phyloP scores from a whole-genome alignment of 129 eudicot species.

The Pulicaria dysenterica region DNA sequence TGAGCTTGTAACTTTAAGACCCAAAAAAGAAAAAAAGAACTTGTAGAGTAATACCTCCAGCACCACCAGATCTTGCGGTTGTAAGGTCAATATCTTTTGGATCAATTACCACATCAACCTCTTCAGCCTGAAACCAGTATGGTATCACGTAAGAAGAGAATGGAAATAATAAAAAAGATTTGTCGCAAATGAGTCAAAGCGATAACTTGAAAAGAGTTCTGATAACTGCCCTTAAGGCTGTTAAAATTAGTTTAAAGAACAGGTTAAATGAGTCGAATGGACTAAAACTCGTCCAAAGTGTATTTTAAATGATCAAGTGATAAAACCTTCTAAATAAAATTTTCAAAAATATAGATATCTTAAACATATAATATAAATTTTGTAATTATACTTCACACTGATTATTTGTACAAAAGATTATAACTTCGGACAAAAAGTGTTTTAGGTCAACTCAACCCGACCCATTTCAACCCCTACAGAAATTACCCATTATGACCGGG shows the following conservation, averaged over 20 bases:
- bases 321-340: too few relatives aligned
- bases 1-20: not conserved
- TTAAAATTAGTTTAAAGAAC: too few relatives aligned
- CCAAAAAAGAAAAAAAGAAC: not conserved
- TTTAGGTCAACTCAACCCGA: not conserved
- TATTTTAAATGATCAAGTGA: too few relatives aligned
- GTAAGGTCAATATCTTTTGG: conserved; percentile 99
- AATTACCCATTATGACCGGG: too few relatives aligned
- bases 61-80: conserved; percentile 98
- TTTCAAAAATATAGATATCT: too few relatives aligned
- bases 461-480: too few relatives aligned
- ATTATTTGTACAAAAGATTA: not conserved
- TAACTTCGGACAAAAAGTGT: not conserved
- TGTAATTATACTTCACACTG: not conserved
- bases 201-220: too few relatives aligned
- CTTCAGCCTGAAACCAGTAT: conserved; percentile 76
- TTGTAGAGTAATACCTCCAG: conserved; percentile 83
- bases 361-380: too few relatives aligned
- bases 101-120: conserved; percentile 94
- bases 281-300: too few relatives aligned
- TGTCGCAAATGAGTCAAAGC: too few relatives aligned
- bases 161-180: conserved; percentile 6
- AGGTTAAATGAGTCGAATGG: too few relatives aligned
- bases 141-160: conserved; percentile 2
- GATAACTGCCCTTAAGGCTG: too few relatives aligned